These are phyloP conservation scores for Quercus alba DNA, from an alignment of 306 rosid species.

Conservation along the genomic window DNA sequence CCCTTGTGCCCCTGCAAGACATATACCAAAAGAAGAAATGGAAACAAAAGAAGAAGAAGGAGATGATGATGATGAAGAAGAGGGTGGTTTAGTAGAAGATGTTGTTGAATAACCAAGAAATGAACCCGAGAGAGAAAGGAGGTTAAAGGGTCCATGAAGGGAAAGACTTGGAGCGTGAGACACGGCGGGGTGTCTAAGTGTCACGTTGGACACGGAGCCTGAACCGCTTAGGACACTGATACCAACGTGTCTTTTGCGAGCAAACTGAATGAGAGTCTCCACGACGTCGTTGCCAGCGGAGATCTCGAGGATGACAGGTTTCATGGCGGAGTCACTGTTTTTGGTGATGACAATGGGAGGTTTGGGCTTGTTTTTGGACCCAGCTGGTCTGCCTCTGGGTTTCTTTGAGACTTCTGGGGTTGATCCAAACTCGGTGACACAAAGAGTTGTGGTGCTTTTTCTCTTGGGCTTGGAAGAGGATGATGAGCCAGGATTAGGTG, in stretches of 20 bases:
- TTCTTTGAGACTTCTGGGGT: conserved; percentile 10
- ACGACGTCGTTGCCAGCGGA: conserved; percentile 47
- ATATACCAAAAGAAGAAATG: conserved; percentile 34
- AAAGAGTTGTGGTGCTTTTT: background rate
- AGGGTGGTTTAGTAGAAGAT: background rate
- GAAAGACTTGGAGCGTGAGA: conserved; percentile 13
- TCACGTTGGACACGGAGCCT: conserved; percentile 41
- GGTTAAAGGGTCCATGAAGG: conserved; percentile 30
- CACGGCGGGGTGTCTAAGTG: conserved; percentile 20
- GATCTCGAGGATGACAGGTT: conserved; percentile 39
- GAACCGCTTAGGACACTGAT: conserved; percentile 35
- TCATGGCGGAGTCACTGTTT: conserved; percentile 18
- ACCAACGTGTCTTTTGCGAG: conserved; percentile 14
- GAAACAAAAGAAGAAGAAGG: background rate
- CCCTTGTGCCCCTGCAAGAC: conserved; percentile 36
- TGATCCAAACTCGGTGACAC: background rate
- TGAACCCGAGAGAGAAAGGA: conserved; percentile 37
- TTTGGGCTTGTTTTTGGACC: conserved; percentile 65
- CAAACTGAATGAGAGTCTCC: conserved; percentile 32
- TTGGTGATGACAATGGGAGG: conserved; percentile 38
- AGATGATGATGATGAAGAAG: background rate
- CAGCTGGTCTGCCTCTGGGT: conserved; percentile 64
- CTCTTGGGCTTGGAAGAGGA: conserved; percentile 16
- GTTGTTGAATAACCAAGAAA: conserved; percentile 5
- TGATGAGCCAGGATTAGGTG: background rate